Percentiles rank a stretch among this genome's conserved stretches.
phyloP scores from a whole-genome alignment of 2,329 filamentous ascomycete species.

The Exophiala xenobiotica region DNA sequence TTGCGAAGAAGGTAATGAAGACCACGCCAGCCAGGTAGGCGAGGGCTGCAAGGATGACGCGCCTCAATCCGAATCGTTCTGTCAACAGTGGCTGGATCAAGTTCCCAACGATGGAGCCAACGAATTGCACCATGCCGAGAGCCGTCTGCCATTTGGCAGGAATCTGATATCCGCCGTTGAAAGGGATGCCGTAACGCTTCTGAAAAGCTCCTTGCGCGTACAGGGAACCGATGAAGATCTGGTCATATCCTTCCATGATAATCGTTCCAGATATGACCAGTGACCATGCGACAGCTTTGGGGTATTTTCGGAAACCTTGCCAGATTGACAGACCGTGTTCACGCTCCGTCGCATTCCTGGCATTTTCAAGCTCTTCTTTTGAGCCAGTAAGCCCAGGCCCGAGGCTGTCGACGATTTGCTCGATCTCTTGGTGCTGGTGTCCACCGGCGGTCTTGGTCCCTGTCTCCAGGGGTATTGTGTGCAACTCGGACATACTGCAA shows the following conservation, averaged over 20 bases:
- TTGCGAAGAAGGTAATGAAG: constrained; percentile 41
- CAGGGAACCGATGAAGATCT: constrained; percentile 50
- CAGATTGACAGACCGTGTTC: constrained; percentile 23
- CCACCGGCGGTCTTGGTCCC: background rate
- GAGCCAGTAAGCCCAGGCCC: background rate
- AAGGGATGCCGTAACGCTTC: constrained; percentile 39
- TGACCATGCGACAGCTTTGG: constrained; percentile 36
- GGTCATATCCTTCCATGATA: constrained; percentile 55
- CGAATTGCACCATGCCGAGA: constrained; percentile 60
- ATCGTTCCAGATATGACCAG: constrained; percentile 46
- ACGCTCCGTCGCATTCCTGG: constrained; percentile 12
- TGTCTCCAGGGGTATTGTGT: background rate
- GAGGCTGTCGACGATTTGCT: background rate
- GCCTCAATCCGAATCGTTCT: constrained; percentile 65
- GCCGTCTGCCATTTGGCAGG: constrained; percentile 58
- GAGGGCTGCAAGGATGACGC: constrained; percentile 63
- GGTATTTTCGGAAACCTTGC: constrained; percentile 25
- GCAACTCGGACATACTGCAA: background rate
- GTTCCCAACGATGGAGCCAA: constrained; percentile 56
- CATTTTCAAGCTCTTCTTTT: background rate
- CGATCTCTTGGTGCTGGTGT: background rate
- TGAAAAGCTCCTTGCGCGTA: constrained; percentile 48
- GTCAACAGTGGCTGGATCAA: constrained; percentile 61
- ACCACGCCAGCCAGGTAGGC: constrained; percentile 41
- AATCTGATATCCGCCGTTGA: constrained; percentile 40